Conservation (phyloP, 2,329 filamentous ascomycete species). For the Waltergamsia citrina region DNA sequence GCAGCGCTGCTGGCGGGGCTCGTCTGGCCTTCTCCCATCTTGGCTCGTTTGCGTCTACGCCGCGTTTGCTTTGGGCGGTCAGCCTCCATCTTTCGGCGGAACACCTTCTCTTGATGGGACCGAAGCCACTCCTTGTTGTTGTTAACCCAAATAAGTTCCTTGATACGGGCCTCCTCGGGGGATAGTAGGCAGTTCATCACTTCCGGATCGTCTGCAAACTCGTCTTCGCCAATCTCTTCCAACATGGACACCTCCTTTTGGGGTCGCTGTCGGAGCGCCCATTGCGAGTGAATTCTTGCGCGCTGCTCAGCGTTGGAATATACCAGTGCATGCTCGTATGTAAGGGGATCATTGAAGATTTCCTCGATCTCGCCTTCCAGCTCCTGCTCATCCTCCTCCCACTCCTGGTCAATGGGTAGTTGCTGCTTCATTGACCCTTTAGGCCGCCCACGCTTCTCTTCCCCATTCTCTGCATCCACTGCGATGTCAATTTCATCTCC, state of each 20-base stretch:
- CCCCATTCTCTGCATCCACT: slow-evolving; percentile 10
- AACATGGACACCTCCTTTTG: slow-evolving; percentile 44
- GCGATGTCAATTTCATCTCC: slow-evolving; percentile 28
- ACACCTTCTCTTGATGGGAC: slow-evolving; percentile 72
- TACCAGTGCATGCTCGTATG: slow-evolving; percentile 43
- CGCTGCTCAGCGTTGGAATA: slow-evolving; percentile 49
- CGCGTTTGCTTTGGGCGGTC: slow-evolving; percentile 48
- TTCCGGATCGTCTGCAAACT: slow-evolving; percentile 86
- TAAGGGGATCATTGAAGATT: slow-evolving; percentile 55
- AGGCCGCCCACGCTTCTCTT: slow-evolving; percentile 9
- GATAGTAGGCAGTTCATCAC: slow-evolving; percentile 71
- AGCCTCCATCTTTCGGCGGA: slow-evolving; percentile 59
- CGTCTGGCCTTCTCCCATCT: slow-evolving; percentile 55
- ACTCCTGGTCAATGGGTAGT: slow-evolving; percentile 51
- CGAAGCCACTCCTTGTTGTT: slow-evolving; percentile 92
- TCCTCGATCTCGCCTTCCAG: slow-evolving; percentile 63
- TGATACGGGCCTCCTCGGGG: slow-evolving; percentile 66
- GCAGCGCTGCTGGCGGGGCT: slow-evolving; percentile 58
- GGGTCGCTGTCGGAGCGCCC: slow-evolving; percentile 38
- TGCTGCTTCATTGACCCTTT: too few relatives aligned
- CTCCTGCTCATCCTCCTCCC: slow-evolving; percentile 52
- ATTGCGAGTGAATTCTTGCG: slow-evolving; percentile 42
- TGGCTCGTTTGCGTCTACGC: slow-evolving; percentile 42
- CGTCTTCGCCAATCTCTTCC: slow-evolving; percentile 62
- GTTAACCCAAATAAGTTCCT: slow-evolving; percentile 89